Percentiles rank a stretch among this genome's conserved stretches.
phyloP scores from a whole-genome alignment of 2,329 filamentous ascomycete species.

The Keithomyces neogunnii region DNA sequence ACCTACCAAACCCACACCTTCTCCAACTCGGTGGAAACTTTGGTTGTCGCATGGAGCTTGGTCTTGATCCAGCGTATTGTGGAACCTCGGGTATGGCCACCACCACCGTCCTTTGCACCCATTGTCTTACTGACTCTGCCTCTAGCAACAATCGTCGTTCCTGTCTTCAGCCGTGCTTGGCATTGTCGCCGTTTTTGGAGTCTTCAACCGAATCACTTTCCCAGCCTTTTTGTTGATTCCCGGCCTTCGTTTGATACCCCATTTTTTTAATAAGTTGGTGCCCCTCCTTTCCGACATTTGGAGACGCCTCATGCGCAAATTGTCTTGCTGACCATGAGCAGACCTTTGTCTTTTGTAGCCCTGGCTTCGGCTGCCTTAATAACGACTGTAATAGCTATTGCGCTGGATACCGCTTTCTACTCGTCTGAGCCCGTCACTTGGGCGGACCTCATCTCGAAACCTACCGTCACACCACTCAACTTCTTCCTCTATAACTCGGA shows the following conservation, averaged over 20 bases:
- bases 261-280: constrained; percentile 71
- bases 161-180: constrained; percentile 71
- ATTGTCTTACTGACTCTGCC: neutral
- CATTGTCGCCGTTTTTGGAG: constrained; percentile 71
- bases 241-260: constrained; percentile 71
- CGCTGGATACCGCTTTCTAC: constrained; percentile 82
- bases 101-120: neutral
- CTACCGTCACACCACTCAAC: constrained; percentile 69
- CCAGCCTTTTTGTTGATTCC: constrained; percentile 87
- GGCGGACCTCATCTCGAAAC: constrained; percentile 52
- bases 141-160: constrained; percentile 64
- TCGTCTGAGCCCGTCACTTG: constrained; percentile 53
- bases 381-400: constrained; percentile 65
- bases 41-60: constrained; percentile 87
- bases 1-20: constrained; percentile 98
- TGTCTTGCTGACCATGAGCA: constrained; percentile 20
- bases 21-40: constrained; percentile 92
- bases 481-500: constrained; percentile 69
- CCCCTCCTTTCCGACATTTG: neutral
- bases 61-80: constrained; percentile 84
- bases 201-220: constrained; percentile 97
- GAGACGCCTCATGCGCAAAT: no score
- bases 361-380: constrained; percentile 56
- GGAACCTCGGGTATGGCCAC: constrained; percentile 56
- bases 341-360: constrained; percentile 52